Evolutionary conservation across 1,139 yeast species (phyloP).

Genomic region (Torulaspora globosa): DNA sequence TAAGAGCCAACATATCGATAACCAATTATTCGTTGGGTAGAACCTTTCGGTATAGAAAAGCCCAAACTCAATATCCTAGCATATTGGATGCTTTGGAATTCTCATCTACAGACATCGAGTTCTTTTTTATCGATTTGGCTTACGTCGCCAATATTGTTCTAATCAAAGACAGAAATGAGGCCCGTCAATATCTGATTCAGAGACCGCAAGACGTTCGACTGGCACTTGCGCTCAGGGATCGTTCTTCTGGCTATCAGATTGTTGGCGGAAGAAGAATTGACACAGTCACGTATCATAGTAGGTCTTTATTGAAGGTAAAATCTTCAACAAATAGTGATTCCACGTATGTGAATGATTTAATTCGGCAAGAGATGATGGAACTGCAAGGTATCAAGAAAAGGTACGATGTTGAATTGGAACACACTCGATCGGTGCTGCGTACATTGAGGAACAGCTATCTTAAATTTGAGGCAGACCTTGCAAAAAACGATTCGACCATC

Average conservation of each 20-base stretch:
- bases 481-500: slow-evolving; percentile 22
- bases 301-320: slow-evolving; percentile 26
- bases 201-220: slow-evolving; percentile 44
- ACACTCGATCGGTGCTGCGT: slow-evolving; percentile 14
- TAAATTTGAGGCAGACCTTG: slow-evolving; percentile 10
- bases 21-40: slow-evolving; percentile 54
- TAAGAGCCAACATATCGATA: slow-evolving; percentile 39
- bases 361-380: slow-evolving; percentile 28
- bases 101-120: slow-evolving; percentile 51
- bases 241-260: slow-evolving; percentile 46
- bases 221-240: slow-evolving; percentile 46
- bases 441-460: slow-evolving; percentile 8
- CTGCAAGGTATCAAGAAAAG: slow-evolving; percentile 19
- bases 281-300: slow-evolving; percentile 48
- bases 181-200: slow-evolving; percentile 43
- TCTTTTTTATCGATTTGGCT: slow-evolving; percentile 61
- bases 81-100: slow-evolving; percentile 60
- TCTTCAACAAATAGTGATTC: slow-evolving; percentile 25
- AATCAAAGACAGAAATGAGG: slow-evolving; percentile 49
- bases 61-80: slow-evolving; percentile 42
- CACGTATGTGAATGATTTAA: slow-evolving; percentile 27
- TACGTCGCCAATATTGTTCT: slow-evolving; percentile 58
- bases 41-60: slow-evolving; percentile 48
- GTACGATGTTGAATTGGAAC: slow-evolving; percentile 18
- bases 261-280: slow-evolving; percentile 51